phyloP scores from a whole-genome alignment of 1,284 basidiomycete species.

The Athelia sp. region DNA sequence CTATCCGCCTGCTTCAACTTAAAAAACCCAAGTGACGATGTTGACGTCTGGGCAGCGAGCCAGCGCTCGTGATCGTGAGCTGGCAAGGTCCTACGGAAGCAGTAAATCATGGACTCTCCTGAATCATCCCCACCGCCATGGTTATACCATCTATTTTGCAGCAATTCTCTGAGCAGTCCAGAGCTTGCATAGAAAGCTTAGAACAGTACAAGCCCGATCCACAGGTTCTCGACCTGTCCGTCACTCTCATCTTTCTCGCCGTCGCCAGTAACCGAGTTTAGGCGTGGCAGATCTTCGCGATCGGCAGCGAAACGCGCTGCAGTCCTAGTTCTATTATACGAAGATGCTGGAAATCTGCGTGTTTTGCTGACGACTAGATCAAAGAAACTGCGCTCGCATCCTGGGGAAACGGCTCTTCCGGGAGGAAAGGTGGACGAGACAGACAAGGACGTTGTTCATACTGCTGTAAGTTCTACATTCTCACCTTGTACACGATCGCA shows the following conservation, averaged over 20 bases:
- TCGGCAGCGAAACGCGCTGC: constrained; percentile 54
- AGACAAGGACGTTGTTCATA: constrained; percentile 58
- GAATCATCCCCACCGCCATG: no score
- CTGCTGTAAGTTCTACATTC: constrained; percentile 57
- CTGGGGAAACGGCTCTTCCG: constrained; percentile 78
- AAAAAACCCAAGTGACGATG: no score
- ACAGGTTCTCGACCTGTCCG: constrained; percentile 11
- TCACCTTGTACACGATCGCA: not conserved
- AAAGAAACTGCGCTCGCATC: constrained; percentile 69
- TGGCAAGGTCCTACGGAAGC: no score
- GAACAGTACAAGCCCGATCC: constrained; percentile 28
- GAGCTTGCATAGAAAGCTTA: constrained; percentile 37
- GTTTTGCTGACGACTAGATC: constrained; percentile 84
- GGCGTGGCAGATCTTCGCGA: constrained; percentile 38
- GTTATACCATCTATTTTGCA: constrained; percentile 10
- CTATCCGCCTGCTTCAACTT: no score
- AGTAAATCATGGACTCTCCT: no score
- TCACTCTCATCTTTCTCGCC: not conserved
- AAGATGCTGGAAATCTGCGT: constrained; percentile 56
- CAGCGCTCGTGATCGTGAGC: no score
- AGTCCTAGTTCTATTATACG: constrained; percentile 76
- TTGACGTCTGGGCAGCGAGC: no score
- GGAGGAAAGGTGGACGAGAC: constrained; percentile 75
- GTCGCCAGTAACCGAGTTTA: not conserved
- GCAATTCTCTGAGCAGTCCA: constrained; percentile 27